These are phyloP conservation scores for Elaeis guineensis DNA, from an alignment of 176 grass and related monocot genomes.

Conservation along the genomic window DNA sequence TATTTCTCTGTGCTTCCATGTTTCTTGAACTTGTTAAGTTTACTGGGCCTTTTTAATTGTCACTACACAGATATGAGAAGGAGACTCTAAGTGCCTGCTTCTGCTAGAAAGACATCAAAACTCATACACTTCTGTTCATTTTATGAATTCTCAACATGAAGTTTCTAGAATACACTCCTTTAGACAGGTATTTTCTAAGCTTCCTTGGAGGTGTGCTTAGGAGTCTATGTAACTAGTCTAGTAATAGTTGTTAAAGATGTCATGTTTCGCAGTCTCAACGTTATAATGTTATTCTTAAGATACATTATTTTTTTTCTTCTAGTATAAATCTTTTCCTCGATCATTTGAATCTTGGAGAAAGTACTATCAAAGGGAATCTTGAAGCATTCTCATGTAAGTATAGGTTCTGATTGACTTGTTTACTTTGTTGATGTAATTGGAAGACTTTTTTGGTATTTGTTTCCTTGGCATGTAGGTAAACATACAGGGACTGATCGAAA, in stretches of 20 bases:
- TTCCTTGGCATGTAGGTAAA: conserved; percentile 52
- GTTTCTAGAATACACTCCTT: conserved; percentile 95
- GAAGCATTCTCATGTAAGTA: conserved; percentile 27
- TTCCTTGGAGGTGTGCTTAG: background rate
- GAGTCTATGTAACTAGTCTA: too few species aligned
- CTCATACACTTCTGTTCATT: too few species aligned
- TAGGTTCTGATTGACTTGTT: background rate
- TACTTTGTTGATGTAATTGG: too few species aligned
- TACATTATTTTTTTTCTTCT: background rate
- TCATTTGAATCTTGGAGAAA: conserved; percentile 20
- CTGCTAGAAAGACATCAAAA: too few species aligned
- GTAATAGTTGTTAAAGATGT: too few species aligned
- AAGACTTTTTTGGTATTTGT: background rate
- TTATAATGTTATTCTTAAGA: background rate
- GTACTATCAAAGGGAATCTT: conserved; percentile 18
- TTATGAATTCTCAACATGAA: conserved; percentile 49
- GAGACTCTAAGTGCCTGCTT: too few species aligned
- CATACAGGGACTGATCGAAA: conserved; percentile 69
- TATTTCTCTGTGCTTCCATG: too few species aligned
- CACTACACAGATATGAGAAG: too few species aligned
- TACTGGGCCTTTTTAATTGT: too few species aligned
- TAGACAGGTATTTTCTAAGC: conserved; percentile 44
- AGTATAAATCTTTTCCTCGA: conserved; percentile 21
- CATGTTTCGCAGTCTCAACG: too few species aligned
- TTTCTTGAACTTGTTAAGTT: too few species aligned